Evolutionary conservation across 352 stramenopile genomes (phyloP).

Genomic region (Globisporangium polare): DNA sequence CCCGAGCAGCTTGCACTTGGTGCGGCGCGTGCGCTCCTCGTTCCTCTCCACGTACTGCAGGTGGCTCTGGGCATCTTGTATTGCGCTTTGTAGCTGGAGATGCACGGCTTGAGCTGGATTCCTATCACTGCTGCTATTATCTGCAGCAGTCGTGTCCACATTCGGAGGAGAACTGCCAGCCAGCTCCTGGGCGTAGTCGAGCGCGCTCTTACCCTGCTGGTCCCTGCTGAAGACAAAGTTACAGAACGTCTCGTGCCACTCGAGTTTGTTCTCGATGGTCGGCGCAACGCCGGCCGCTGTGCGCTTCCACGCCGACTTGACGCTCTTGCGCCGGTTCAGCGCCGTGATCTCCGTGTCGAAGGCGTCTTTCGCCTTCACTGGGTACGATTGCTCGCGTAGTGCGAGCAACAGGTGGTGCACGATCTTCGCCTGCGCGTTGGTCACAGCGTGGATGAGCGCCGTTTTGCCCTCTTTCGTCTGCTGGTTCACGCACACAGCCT

Average conservation of each 20-base stretch:
- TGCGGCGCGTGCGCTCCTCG: conserved; percentile 34
- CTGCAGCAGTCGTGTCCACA: neutral
- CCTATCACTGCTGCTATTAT: neutral
- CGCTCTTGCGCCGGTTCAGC: conserved; percentile 19
- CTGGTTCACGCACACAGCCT: conserved; percentile 26
- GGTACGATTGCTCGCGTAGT: conserved; percentile 34
- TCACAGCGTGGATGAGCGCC: conserved; percentile 58
- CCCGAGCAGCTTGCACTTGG: conserved; percentile 33
- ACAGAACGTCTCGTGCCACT: conserved; percentile 65
- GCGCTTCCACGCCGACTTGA: conserved; percentile 17
- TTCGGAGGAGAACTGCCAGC: neutral
- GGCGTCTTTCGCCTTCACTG: conserved; percentile 16
- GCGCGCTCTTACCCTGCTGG: conserved; percentile 24
- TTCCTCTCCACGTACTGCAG: conserved; percentile 46
- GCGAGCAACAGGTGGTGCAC: conserved; percentile 54
- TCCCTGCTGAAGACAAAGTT: conserved; percentile 33
- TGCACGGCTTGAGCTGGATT: conserved; percentile 22
- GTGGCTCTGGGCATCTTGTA: conserved; percentile 43
- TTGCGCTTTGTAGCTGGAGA: conserved; percentile 28
- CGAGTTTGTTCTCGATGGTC: conserved; percentile 24
- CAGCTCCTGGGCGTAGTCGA: conserved; percentile 27
- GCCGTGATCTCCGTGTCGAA: conserved; percentile 15
- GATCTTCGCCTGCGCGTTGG: conserved; percentile 47
- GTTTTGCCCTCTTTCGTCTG: conserved; percentile 60
- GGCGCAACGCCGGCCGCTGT: neutral